Conservation (phyloP, 2,329 filamentous ascomycete species). For the Hortaea sp. region DNA sequence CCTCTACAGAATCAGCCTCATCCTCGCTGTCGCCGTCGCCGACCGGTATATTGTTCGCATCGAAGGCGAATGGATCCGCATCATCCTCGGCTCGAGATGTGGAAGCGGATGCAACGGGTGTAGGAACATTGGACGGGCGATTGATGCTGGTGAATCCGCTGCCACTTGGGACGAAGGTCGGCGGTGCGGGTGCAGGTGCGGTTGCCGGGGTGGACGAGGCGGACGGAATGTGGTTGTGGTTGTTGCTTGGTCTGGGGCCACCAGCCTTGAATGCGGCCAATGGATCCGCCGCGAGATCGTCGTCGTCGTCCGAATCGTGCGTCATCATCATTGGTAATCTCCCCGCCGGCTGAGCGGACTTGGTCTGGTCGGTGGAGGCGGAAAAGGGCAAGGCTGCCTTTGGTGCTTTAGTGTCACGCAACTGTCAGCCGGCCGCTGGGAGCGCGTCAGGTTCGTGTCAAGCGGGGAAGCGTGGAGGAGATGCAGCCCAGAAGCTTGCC, state of each 20-base stretch:
- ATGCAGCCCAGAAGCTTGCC: no score
- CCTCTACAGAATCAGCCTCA: background rate
- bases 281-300: slow-evolving; percentile 2
- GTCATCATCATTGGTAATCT: slow-evolving; percentile 10
- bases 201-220: background rate
- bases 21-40: background rate
- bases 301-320: slow-evolving; percentile 4
- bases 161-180: background rate
- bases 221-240: background rate
- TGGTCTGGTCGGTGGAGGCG: no score
- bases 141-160: slow-evolving; percentile 7
- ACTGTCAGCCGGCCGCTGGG: no score
- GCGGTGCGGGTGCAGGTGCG: no score
- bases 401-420: no score
- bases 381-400: no score
- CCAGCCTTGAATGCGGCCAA: background rate
- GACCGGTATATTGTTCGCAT: slow-evolving; percentile 9
- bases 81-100: background rate
- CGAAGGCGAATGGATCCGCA: background rate
- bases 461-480: no score
- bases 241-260: background rate
- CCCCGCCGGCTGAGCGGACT: no score
- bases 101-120: background rate
- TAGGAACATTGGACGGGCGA: background rate
- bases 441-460: no score